A percentile compares a stretch with the other conserved stretches of the same genome.
These are phyloP conservation scores for Dichotomocladium elegans DNA, from an alignment of 371 early-diverging fungal species.

Conservation along the genomic window DNA sequence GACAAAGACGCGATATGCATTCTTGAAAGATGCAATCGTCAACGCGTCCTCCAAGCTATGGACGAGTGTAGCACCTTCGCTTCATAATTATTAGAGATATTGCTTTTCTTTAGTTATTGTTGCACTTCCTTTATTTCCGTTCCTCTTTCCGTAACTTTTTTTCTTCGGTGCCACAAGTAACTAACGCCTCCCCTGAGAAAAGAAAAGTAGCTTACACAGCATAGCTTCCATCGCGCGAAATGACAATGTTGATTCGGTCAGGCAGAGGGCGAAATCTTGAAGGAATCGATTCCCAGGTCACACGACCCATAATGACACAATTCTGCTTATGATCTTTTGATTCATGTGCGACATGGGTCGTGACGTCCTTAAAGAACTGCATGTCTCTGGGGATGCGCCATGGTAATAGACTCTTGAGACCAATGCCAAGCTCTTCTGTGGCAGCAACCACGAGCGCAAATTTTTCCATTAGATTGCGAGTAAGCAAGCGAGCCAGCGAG, in stretches of 20 bases:
- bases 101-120: not conserved
- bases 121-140: not conserved
- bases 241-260: conserved; percentile 78
- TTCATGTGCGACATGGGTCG: conserved; percentile 42
- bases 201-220: conserved; percentile 35
- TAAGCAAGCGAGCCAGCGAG: no score
- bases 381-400: conserved; percentile 88
- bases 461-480: conserved; percentile 15
- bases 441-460: conserved; percentile 77
- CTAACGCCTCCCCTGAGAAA: not conserved
- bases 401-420: conserved; percentile 64
- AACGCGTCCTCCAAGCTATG: conserved; percentile 26
- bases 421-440: conserved; percentile 75
- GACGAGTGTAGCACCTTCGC: not conserved
- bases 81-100: not conserved
- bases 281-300: conserved; percentile 88
- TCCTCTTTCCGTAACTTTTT: not conserved
- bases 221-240: conserved; percentile 60
- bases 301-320: conserved; percentile 86
- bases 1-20: conserved; percentile 40
- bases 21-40: not conserved
- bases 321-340: conserved; percentile 39
- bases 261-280: conserved; percentile 67
- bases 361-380: conserved; percentile 75
- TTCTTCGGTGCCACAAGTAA: not conserved